Evolutionary conservation across 2,329 filamentous ascomycete species (phyloP), one percentile per base, ranked within the genome.

Genomic region (Penicillium brasilianum): DNA sequence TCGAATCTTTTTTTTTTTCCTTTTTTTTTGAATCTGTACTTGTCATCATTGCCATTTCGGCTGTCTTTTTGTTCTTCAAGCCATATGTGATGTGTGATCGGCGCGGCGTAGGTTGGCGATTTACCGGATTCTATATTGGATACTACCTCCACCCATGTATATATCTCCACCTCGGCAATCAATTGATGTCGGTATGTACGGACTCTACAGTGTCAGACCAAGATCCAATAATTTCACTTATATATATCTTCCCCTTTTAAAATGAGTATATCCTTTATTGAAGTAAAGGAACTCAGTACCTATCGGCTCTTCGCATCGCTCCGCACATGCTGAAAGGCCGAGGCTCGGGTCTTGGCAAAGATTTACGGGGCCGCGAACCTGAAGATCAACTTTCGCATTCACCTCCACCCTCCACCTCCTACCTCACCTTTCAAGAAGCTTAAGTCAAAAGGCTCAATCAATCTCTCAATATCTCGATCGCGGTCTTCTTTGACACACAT

Each of bases 311-410:
- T 11, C 4, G 16, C n/a, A 28, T 50, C n/a, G 13, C 30, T 25
- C 9, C 49, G 41, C 16, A 48, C 32, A 32, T 57, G 36, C 6
- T 36, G 22, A 20, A 52, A 37, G 65, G 64, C 66, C 66, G 66
- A 69, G 65, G 66, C 57, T 44, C 58, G 30, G 64, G 61, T 34
- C 63, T 68, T 68, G 66, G 66, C 66, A 52, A 43, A 30, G 57
- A 64, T 65, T 57, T 44, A 50, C n/a, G 41, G 51, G 60, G 25
- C 43, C 57, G 46, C 9, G 22, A 11, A 48, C 5, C 14, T 48
- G 14, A 30, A 28, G 25, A 28, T 28, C 25, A 28, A 28, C 3
- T 3, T 3, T 28, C 6, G 20, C 44, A n/a, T 48, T 48, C 44
- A 16, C 44, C 3, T 48, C 16, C 44, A 14, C 43, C 25, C 20